These are phyloP conservation scores for Aspergillus baeticus DNA, from an alignment of 495 filamentous ascomycete genomes.

Conservation along the genomic window DNA sequence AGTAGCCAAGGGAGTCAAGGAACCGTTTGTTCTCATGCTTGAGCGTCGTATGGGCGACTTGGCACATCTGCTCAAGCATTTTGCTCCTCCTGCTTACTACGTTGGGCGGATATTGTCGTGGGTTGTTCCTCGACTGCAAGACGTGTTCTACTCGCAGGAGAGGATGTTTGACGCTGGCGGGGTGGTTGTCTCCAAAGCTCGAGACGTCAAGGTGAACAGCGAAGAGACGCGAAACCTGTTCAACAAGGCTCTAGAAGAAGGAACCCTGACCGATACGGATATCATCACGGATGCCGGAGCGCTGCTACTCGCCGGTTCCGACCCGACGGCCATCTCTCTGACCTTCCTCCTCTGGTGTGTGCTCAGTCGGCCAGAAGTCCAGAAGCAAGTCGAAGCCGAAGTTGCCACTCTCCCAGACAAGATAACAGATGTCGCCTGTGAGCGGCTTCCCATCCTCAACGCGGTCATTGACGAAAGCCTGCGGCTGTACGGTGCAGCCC, in stretches of 20 bases:
- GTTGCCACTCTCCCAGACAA: constrained; percentile 31
- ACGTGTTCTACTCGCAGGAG: background rate
- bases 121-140: background rate
- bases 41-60: constrained; percentile 1
- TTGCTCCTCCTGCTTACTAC: background rate
- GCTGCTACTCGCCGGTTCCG: constrained; percentile 47
- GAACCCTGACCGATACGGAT: background rate
- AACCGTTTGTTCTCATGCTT: constrained; percentile 12
- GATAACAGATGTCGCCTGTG: constrained; percentile 34
- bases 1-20: constrained; percentile 26
- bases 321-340: constrained; percentile 47
- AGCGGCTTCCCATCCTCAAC: constrained; percentile 39
- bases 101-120: background rate
- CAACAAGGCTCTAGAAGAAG: background rate
- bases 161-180: background rate
- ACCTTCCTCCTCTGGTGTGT: constrained; percentile 44
- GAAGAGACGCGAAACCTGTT: background rate
- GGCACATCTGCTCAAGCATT: constrained; percentile 2
- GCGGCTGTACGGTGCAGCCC: constrained; percentile 49
- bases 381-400: constrained; percentile 41
- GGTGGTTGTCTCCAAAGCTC: background rate
- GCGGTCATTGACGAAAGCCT: constrained; percentile 48
- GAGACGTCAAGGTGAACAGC: background rate
- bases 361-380: constrained; percentile 27
- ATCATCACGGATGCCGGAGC: constrained; percentile 15